These are phyloP conservation scores for Schizochytrium sp. DNA, from an alignment of 108 stramenopile species.

Conservation along the genomic window DNA sequence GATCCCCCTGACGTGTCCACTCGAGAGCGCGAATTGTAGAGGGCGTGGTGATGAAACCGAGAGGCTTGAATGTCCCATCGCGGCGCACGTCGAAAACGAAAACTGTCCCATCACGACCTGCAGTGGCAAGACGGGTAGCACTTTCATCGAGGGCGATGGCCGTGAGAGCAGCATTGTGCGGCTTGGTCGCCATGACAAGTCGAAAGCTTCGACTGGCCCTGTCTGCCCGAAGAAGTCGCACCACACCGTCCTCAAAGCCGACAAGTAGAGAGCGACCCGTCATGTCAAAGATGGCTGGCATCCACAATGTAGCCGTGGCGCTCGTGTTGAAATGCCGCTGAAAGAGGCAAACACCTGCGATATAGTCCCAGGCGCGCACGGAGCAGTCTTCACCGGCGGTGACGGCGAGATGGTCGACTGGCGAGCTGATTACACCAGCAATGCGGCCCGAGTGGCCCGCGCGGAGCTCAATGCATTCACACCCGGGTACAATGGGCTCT, in stretches of 20 bases:
- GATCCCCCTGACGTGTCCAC: conserved; percentile 18
- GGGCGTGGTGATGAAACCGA: conserved; percentile 29
- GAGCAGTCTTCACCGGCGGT: conserved; percentile 46
- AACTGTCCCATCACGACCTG: conserved; percentile 37
- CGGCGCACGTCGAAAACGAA: conserved; percentile 37
- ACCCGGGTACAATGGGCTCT: not conserved
- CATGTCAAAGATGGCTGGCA: conserved; percentile 23
- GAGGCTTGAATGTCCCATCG: not conserved
- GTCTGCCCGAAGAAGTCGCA: conserved; percentile 31
- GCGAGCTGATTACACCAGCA: conserved; percentile 29
- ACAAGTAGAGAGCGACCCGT: conserved; percentile 23
- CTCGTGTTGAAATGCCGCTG: not conserved
- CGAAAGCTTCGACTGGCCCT: not conserved
- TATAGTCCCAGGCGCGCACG: conserved; percentile 42
- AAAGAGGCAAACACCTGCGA: conserved; percentile 10
- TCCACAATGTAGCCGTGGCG: conserved; percentile 36
- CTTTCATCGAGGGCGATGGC: conserved; percentile 26
- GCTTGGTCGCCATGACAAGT: conserved; percentile 35
- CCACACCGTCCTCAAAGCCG: conserved; percentile 55
- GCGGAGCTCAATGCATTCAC: not conserved
- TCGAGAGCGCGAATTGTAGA: conserved; percentile 4
- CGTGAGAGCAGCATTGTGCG: conserved; percentile 40
- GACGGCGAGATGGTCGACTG: conserved; percentile 34
- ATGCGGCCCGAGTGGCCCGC: conserved; percentile 39
- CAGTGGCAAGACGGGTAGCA: conserved; percentile 40